Base-by-base conservation (phyloP, 768 basidiomycete species). In the Fibroporia radiculosa region DNA sequence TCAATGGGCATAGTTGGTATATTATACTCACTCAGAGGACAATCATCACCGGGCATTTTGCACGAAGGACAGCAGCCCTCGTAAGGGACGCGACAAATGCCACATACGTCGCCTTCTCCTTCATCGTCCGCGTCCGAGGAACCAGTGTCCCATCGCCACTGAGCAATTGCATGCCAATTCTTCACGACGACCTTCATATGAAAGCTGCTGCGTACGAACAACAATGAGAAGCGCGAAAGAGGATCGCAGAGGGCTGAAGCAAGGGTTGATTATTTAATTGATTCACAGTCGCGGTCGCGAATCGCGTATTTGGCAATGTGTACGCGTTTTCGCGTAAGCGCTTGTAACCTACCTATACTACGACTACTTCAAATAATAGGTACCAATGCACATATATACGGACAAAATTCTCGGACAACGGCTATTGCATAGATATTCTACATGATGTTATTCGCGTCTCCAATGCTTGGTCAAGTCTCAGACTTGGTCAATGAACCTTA, bases 61-160 rank as follows among this genome's bases (percentile, higher is more conserved):
- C 96, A 99, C 3, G 83, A 77, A 10, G 96, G 92, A 67, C 95
- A 98, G 56, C 91, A 93, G 0, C 89, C 90, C 60, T 99, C 96
- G 60, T 82, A 98, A 0, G 91, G 78, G 2, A 90, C 84, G 22
- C 89, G 80, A 63, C 92, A 95, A 51, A 96, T 93, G 3, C 90
- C 93, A 60, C 93, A 82, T 20, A 81, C 74, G 53, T 80, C 80
- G 14, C 72, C 80, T 29, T 80, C 79, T 29, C 77, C 75, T 40
- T 81, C 78, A 31, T 70, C 77, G 32, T 72, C 67, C 20, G 76
- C 72, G 22, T 63, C 64, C 18, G 47, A 55, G 29, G 56, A 60
- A 37, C 67, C 64, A 7, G 69, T 72, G 54, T 91, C 81, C 90
- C 90, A 93, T 25, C 81, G 74, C 91, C 90, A 93, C 56, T 84